Evolutionary conservation across 148 eudicot species (phyloP).

Genomic region (Chenopodium suecicum): DNA sequence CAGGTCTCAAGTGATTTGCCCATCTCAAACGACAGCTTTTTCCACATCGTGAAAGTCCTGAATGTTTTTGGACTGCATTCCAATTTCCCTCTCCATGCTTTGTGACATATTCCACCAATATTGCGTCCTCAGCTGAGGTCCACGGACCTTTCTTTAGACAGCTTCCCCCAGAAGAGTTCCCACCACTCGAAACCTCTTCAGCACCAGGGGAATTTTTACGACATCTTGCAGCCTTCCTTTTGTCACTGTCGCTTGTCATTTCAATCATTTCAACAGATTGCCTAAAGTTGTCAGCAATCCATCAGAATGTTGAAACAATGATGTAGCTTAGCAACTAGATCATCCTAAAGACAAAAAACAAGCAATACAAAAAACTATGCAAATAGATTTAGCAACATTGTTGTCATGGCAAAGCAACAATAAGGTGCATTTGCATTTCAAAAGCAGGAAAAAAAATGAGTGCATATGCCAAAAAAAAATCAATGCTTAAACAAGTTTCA

Average conservation of each 20-base stretch:
- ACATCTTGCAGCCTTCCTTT: slow-evolving; percentile 42
- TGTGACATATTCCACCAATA: slow-evolving; percentile 75
- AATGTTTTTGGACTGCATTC: slow-evolving; percentile 89
- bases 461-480: not conserved
- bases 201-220: slow-evolving; percentile 45
- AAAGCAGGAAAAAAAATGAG: not conserved
- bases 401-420: not conserved
- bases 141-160: slow-evolving; percentile 89
- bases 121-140: slow-evolving; percentile 89
- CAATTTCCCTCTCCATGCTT: slow-evolving; percentile 95
- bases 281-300: slow-evolving; percentile 17
- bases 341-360: slow-evolving; percentile 12
- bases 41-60: slow-evolving; percentile 90
- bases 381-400: not conserved
- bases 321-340: not conserved
- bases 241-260: slow-evolving; percentile 64
- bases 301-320: slow-evolving; percentile 15
- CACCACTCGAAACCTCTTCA: slow-evolving; percentile 61
- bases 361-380: not conserved
- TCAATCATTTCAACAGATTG: slow-evolving; percentile 35
- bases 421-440: not conserved
- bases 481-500: not conserved
- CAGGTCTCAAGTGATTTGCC: slow-evolving; percentile 98
- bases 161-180: slow-evolving; percentile 37
- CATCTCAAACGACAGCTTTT: slow-evolving; percentile 95